These are phyloP conservation scores for Thyridium curvatum DNA, from an alignment of 2,329 filamentous ascomycete genomes.

Conservation along the genomic window DNA sequence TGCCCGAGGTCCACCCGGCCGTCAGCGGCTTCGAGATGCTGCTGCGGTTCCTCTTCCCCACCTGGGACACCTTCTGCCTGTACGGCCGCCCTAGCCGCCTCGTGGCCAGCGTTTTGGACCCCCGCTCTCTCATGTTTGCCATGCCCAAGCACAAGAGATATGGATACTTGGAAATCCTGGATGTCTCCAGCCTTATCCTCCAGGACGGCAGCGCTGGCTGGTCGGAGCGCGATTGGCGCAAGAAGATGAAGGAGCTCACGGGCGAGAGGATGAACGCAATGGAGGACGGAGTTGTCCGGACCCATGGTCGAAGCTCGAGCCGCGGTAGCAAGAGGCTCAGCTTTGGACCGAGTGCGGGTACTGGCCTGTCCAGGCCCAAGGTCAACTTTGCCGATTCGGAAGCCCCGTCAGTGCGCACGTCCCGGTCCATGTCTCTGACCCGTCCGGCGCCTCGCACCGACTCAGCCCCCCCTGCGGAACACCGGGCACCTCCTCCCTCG, in stretches of 20 bases:
- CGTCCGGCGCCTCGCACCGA: slow-evolving; percentile 38
- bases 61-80: slow-evolving; percentile 85
- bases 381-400: slow-evolving; percentile 54
- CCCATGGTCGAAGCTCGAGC: slow-evolving; percentile 48
- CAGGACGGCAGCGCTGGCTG: slow-evolving; percentile 70
- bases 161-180: slow-evolving; percentile 83
- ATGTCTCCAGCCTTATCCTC: slow-evolving; percentile 75
- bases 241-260: slow-evolving; percentile 81
- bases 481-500: slow-evolving; percentile 27
- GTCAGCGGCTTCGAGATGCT: slow-evolving; percentile 95
- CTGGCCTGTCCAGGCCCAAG: slow-evolving; percentile 28
- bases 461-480: slow-evolving; percentile 40
- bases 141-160: slow-evolving; percentile 87
- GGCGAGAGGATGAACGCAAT: slow-evolving; percentile 67
- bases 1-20: slow-evolving; percentile 91
- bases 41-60: slow-evolving; percentile 85
- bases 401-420: slow-evolving; percentile 40
- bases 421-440: slow-evolving; percentile 43
- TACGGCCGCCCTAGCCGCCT: slow-evolving; percentile 86
- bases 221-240: slow-evolving; percentile 86
- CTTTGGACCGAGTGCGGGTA: slow-evolving; percentile 29
- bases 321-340: slow-evolving; percentile 52
- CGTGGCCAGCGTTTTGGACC: slow-evolving; percentile 80
- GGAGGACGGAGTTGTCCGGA: slow-evolving; percentile 38
- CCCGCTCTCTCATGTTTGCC: slow-evolving; percentile 93